Conservation (phyloP, 2,329 filamentous ascomycete genomes). For the Penicillium psychrosexuale region DNA sequence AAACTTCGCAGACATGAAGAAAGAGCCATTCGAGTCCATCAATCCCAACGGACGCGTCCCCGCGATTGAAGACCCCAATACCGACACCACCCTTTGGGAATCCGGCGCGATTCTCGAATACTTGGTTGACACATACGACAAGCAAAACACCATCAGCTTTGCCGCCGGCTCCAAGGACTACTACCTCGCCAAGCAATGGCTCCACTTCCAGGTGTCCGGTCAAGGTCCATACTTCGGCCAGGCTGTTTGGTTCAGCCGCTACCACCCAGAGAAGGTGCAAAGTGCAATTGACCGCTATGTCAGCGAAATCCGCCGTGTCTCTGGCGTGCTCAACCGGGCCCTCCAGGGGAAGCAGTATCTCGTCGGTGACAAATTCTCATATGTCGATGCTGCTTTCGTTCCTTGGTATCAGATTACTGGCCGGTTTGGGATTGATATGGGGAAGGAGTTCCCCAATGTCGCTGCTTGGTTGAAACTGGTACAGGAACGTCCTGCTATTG, state of each 20-base stretch:
- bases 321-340: conserved; percentile 43
- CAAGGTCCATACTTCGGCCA: conserved; percentile 53
- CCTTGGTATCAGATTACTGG: conserved; percentile 31
- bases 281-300: conserved; percentile 47
- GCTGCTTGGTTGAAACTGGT: conserved; percentile 31
- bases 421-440: conserved; percentile 23
- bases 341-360: conserved; percentile 41
- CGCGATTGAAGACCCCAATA: conserved; percentile 38
- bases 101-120: conserved; percentile 47
- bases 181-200: conserved; percentile 45
- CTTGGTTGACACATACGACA: conserved; percentile 47
- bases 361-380: conserved; percentile 44
- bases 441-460: conserved; percentile 30
- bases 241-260: conserved; percentile 43
- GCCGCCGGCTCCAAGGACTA: conserved; percentile 31
- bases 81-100: conserved; percentile 43
- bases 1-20: conserved; percentile 30
- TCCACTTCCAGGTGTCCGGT: conserved; percentile 47
- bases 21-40: conserved; percentile 26
- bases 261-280: conserved; percentile 44
- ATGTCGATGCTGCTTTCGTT: conserved; percentile 44
- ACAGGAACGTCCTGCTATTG: conserved; percentile 27
- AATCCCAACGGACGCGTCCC: conserved; percentile 38
- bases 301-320: conserved; percentile 46
- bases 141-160: conserved; percentile 38